Conservation (phyloP, 805 yeast species). For the Cephaloascus fragrans region DNA sequence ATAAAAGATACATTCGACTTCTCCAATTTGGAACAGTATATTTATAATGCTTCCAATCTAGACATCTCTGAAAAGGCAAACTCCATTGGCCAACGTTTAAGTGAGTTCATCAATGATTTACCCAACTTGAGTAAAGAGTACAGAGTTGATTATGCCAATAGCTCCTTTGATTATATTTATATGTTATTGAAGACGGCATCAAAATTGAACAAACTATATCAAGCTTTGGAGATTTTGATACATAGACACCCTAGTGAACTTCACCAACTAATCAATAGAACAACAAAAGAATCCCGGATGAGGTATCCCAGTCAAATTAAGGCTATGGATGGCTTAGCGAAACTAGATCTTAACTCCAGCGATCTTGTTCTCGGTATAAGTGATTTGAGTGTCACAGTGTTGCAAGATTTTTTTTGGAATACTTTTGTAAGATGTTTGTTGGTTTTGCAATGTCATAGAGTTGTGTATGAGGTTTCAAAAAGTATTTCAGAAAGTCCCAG, state of each 20-base stretch:
- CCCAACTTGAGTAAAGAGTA: neutral
- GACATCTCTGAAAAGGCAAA: slow-evolving; percentile 44
- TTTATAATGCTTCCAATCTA: slow-evolving; percentile 46
- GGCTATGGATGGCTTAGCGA: slow-evolving; percentile 15
- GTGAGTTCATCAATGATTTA: slow-evolving; percentile 9
- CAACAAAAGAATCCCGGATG: slow-evolving; percentile 55
- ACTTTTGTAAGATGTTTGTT: slow-evolving; percentile 55
- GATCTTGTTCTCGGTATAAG: slow-evolving; percentile 27
- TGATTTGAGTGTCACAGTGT: slow-evolving; percentile 41
- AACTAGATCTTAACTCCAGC: slow-evolving; percentile 12
- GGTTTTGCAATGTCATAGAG: slow-evolving; percentile 62
- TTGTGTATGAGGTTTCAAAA: slow-evolving; percentile 47
- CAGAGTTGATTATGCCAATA: slow-evolving; percentile 19
- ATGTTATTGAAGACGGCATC: slow-evolving; percentile 45
- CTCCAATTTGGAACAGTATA: slow-evolving; percentile 41
- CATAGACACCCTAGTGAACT: slow-evolving; percentile 53
- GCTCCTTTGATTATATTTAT: slow-evolving; percentile 45
- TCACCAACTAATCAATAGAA: slow-evolving; percentile 49
- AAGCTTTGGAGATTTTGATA: slow-evolving; percentile 42
- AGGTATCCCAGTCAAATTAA: slow-evolving; percentile 30
- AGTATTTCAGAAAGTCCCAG: slow-evolving; percentile 11
- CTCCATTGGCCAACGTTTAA: slow-evolving; percentile 18
- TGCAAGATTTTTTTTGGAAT: slow-evolving; percentile 63
- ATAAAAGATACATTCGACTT: slow-evolving; percentile 6
- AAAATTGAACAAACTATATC: slow-evolving; percentile 51